Conservation (phyloP, 2,329 filamentous ascomycete genomes). For the Hypoxylon sp. region DNA sequence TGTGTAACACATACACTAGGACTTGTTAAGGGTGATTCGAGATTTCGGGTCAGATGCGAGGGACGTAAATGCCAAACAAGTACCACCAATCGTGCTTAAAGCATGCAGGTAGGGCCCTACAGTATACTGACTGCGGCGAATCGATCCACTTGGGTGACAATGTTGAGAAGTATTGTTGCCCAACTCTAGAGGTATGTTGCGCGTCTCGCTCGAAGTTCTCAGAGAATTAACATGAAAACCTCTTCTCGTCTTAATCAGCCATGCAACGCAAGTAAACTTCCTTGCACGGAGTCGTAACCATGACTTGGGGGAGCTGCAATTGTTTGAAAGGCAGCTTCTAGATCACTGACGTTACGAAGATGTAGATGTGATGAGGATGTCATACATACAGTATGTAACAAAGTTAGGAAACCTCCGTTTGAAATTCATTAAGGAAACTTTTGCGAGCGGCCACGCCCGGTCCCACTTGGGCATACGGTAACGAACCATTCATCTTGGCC, state of each 20-base stretch:
- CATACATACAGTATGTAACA: background rate
- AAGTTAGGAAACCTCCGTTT: slow-evolving; percentile 7
- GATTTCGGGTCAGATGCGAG: background rate
- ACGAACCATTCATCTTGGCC: slow-evolving; percentile 5
- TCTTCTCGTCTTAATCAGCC: background rate
- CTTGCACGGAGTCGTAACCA: background rate
- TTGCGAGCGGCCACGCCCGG: slow-evolving; percentile 1
- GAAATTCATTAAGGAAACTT: slow-evolving; percentile 8
- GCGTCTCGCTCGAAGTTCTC: background rate
- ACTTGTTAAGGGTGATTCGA: background rate
- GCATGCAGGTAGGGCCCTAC: slow-evolving; percentile 6
- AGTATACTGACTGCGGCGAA: slow-evolving; percentile 10
- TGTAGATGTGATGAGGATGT: slow-evolving; percentile 7
- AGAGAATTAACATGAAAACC: background rate
- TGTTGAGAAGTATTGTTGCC: slow-evolving; percentile 38
- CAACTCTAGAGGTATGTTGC: slow-evolving; percentile 13
- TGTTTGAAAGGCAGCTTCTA: background rate
- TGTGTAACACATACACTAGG: background rate
- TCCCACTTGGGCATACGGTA: background rate
- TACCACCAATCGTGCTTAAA: too few relatives aligned
- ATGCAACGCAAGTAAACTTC: slow-evolving; percentile 30
- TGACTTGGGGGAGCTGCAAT: background rate
- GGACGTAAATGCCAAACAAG: slow-evolving; percentile 1
- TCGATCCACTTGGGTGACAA: slow-evolving; percentile 37
- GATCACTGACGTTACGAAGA: too few relatives aligned